phyloP scores from a whole-genome alignment of 257 asterid genomes.

The Forsythia suspensa region DNA sequence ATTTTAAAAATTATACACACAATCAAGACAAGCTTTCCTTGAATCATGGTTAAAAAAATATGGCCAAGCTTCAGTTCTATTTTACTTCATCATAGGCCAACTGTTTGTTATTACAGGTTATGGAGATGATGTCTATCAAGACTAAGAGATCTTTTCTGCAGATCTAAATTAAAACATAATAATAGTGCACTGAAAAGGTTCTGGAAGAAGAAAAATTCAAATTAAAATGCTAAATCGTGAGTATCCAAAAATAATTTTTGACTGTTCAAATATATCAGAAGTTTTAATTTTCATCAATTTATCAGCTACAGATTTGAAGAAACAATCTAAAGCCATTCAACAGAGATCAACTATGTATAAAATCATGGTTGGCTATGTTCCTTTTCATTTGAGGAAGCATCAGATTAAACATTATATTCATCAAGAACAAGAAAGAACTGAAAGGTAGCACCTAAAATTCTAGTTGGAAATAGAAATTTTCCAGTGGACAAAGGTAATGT shows the following conservation, averaged over 20 bases:
- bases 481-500: background rate
- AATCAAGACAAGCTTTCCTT: too few relatives aligned
- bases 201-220: background rate
- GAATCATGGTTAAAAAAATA: background rate
- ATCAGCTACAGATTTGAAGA: background rate
- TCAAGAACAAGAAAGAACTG: background rate
- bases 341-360: background rate
- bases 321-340: background rate
- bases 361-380: background rate
- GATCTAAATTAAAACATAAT: too few relatives aligned
- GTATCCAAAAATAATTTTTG: background rate
- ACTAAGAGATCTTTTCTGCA: background rate
- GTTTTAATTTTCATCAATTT: background rate
- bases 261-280: background rate
- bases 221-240: background rate
- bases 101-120: background rate
- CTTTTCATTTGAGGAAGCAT: background rate
- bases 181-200: background rate
- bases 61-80: background rate
- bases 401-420: background rate
- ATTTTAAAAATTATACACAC: background rate
- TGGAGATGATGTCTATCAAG: background rate
- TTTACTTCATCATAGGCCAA: background rate
- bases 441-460: background rate
- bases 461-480: background rate